Evolutionary conservation across 148 eudicot species (phyloP).

Genomic region (Chenopodium album): DNA sequence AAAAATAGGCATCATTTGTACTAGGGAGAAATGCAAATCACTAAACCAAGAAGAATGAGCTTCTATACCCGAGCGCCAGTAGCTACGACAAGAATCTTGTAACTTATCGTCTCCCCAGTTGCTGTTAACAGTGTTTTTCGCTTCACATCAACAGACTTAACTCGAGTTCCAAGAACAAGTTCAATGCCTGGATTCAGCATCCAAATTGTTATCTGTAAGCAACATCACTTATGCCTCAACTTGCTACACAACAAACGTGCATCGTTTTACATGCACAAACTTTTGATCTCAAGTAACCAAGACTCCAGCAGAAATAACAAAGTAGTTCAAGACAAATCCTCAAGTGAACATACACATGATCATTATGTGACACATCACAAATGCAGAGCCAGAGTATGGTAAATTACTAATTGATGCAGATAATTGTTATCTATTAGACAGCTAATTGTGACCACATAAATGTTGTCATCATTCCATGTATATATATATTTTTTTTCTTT

Average conservation of each 20-base stretch:
- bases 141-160: conserved; percentile 88
- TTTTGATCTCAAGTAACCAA: neutral
- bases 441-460: neutral
- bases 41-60: conserved; percentile 28
- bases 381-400: neutral
- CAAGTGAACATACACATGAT: neutral
- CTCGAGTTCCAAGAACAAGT: conserved; percentile 89
- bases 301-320: neutral
- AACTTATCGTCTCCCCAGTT: conserved; percentile 97
- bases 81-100: conserved; percentile 86
- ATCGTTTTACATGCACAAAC: neutral
- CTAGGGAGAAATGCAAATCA: conserved; percentile 17
- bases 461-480: neutral
- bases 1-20: neutral
- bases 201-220: conserved; percentile 15
- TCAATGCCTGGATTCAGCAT: conserved; percentile 63
- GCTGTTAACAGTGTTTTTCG: conserved; percentile 83
- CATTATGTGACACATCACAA: neutral
- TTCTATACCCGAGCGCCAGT: conserved; percentile 97
- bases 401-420: neutral
- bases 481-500: neutral
- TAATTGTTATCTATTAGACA: neutral
- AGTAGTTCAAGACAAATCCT: neutral
- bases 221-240: conserved; percentile 12
- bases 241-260: conserved; percentile 6